Percentiles rank a stretch among this genome's conserved stretches.
phyloP scores from a whole-genome alignment of 352 stramenopile species.

The Thalassiosira delicatula region DNA sequence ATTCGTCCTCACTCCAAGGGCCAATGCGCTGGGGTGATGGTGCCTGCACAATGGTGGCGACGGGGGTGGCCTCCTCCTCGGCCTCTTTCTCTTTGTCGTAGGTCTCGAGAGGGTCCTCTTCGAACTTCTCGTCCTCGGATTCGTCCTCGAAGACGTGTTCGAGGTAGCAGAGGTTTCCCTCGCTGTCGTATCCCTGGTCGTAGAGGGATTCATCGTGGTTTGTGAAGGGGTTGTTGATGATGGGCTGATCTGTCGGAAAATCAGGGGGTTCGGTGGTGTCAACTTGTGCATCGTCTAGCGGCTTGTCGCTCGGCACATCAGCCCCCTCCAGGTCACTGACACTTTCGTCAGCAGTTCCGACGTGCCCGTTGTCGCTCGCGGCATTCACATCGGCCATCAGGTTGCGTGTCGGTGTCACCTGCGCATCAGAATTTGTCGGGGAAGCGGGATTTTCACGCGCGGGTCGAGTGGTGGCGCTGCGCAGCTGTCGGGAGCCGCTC shows the following conservation, averaged over 20 bases:
- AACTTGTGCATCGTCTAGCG: background rate
- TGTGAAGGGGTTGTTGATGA: slow-evolving; percentile 11
- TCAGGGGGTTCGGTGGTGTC: background rate
- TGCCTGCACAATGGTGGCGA: background rate
- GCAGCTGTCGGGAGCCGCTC: no score
- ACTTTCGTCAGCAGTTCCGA: background rate
- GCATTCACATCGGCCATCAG: background rate
- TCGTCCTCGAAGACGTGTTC: background rate
- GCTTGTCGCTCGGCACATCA: background rate
- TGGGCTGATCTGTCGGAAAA: background rate
- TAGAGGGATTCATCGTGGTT: slow-evolving; percentile 26
- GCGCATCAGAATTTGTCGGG: no score
- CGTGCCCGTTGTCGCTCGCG: background rate
- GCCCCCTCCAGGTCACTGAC: no score
- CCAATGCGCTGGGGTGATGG: background rate
- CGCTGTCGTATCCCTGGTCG: slow-evolving; percentile 27
- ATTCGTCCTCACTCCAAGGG: background rate
- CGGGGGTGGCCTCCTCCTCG: background rate
- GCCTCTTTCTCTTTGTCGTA: no score
- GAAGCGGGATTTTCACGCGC: no score
- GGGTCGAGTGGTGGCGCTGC: no score
- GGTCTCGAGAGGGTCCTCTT: no score
- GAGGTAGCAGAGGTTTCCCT: slow-evolving; percentile 1
- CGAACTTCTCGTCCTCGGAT: background rate
- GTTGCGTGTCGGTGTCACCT: no score